Evolutionary conservation across 805 yeast genomes (phyloP).

Genomic region (Cyberlindnera galapagoensis): DNA sequence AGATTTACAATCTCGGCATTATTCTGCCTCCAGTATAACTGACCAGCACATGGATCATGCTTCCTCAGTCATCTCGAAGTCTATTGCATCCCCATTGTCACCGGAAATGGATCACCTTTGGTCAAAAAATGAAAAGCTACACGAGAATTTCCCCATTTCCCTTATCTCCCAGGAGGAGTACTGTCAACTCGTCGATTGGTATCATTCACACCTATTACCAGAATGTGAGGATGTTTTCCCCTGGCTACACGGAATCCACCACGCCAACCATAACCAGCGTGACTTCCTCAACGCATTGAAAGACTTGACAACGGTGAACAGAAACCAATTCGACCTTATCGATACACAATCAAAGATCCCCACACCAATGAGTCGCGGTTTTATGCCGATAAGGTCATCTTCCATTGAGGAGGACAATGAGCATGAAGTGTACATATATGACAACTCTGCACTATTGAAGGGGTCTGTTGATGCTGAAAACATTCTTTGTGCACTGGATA

Average conservation of each 20-base stretch:
- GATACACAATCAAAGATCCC: slow-evolving; percentile 17
- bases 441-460: slow-evolving; percentile 38
- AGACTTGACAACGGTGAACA: slow-evolving; percentile 17
- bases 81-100: slow-evolving; percentile 14
- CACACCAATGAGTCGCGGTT: slow-evolving; percentile 14
- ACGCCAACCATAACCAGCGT: slow-evolving; percentile 22
- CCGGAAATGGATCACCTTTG: slow-evolving; percentile 18
- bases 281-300: slow-evolving; percentile 18
- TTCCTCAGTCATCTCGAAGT: slow-evolving; percentile 5
- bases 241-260: slow-evolving; percentile 70
- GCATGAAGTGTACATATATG: slow-evolving; percentile 2
- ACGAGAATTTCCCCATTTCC: slow-evolving; percentile 16
- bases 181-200: slow-evolving; percentile 15
- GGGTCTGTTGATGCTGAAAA: slow-evolving; percentile 52
- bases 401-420: slow-evolving; percentile 9
- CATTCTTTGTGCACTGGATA: slow-evolving; percentile 42
- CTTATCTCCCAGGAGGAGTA: slow-evolving; percentile 16
- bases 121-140: slow-evolving; percentile 9
- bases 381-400: slow-evolving; percentile 23
- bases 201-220: slow-evolving; percentile 40
- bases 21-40: slow-evolving; percentile 9
- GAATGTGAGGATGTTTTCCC: slow-evolving; percentile 71
- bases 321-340: slow-evolving; percentile 18
- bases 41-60: no score
- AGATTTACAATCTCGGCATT: slow-evolving; percentile 8